Percentiles rank a stretch among this genome's conserved stretches.
phyloP scores from a whole-genome alignment of 352 stramenopile genomes.

The Globisporangium heterothallicum region DNA sequence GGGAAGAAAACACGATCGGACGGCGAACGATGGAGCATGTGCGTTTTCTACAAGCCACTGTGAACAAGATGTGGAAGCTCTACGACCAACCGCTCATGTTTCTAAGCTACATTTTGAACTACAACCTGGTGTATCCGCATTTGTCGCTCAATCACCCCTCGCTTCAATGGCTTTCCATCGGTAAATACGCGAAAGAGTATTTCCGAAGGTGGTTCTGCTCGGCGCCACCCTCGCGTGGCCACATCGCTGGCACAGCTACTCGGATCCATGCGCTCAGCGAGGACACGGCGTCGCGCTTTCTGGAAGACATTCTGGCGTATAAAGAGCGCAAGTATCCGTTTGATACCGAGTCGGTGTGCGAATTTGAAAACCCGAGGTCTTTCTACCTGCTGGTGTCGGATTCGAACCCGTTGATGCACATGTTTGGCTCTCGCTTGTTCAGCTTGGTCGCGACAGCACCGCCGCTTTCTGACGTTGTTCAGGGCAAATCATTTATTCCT shows the following conservation, averaged over 20 bases:
- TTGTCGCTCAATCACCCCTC: slow-evolving; percentile 41
- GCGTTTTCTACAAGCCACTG: slow-evolving; percentile 43
- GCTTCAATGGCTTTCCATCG: slow-evolving; percentile 70
- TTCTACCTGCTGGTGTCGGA: slow-evolving; percentile 79
- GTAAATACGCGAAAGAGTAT: slow-evolving; percentile 72
- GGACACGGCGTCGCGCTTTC: slow-evolving; percentile 53
- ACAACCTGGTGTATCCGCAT: slow-evolving; percentile 50
- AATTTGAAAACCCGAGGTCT: slow-evolving; percentile 69
- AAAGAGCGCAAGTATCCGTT: slow-evolving; percentile 79
- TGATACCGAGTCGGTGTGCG: slow-evolving; percentile 57
- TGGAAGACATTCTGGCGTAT: slow-evolving; percentile 66
- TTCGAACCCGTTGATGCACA: slow-evolving; percentile 68
- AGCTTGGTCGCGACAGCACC: slow-evolving; percentile 63
- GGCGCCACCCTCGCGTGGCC: slow-evolving; percentile 1
- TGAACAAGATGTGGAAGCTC: slow-evolving; percentile 70
- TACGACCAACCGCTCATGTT: slow-evolving; percentile 73
- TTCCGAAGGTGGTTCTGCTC: slow-evolving; percentile 69
- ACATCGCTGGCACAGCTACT: background rate
- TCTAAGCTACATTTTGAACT: slow-evolving; percentile 69
- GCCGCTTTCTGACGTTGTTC: slow-evolving; percentile 30
- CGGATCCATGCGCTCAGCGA: slow-evolving; percentile 28
- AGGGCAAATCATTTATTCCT: slow-evolving; percentile 45
- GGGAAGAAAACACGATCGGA: slow-evolving; percentile 50
- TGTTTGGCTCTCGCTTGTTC: slow-evolving; percentile 68
- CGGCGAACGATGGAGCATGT: slow-evolving; percentile 48